phyloP scores from a whole-genome alignment of 352 stramenopile genomes.

The Globisporangium sylvaticum region DNA sequence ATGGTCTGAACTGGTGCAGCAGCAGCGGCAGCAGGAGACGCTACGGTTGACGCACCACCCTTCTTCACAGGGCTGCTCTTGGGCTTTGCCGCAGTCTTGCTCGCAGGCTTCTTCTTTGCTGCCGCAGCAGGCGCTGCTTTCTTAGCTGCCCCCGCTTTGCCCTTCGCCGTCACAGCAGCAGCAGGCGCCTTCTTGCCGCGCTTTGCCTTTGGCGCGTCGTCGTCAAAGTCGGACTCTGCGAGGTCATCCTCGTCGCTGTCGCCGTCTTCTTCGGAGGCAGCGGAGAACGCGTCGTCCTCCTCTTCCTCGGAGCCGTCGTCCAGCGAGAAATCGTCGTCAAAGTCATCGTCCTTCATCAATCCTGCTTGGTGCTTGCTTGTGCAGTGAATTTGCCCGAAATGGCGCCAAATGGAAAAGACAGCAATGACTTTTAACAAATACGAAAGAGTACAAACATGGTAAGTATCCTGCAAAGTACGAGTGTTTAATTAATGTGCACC shows the following conservation, averaged over 20 bases:
- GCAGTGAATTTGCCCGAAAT: not conserved
- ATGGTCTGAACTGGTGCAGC: constrained; percentile 20
- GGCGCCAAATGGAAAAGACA: not conserved
- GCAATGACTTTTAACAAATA: not conserved
- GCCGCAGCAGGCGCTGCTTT: constrained; percentile 13
- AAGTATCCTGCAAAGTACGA: not conserved
- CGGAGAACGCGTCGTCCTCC: constrained; percentile 36
- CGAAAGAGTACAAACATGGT: not conserved
- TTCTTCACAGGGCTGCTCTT: constrained; percentile 22
- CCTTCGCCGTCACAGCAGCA: constrained; percentile 10
- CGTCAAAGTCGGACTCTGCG: constrained; percentile 41
- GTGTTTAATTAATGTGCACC: no score
- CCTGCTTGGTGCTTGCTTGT: not conserved
- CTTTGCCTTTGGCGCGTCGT: constrained; percentile 25
- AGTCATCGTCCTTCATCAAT: constrained; percentile 23
- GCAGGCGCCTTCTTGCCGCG: constrained; percentile 17
- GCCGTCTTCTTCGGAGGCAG: constrained; percentile 22
- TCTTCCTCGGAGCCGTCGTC: constrained; percentile 37
- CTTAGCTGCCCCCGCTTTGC: constrained; percentile 17
- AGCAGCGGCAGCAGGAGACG: constrained; percentile 11
- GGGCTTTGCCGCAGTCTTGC: constrained; percentile 20
- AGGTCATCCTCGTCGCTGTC: constrained; percentile 30
- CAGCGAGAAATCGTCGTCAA: constrained; percentile 60
- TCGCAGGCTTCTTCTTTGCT: constrained; percentile 10
- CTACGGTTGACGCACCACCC: not conserved